These are phyloP conservation scores for Tylopilus subfusipes DNA, from an alignment of 768 basidiomycete species.

Conservation along the genomic window DNA sequence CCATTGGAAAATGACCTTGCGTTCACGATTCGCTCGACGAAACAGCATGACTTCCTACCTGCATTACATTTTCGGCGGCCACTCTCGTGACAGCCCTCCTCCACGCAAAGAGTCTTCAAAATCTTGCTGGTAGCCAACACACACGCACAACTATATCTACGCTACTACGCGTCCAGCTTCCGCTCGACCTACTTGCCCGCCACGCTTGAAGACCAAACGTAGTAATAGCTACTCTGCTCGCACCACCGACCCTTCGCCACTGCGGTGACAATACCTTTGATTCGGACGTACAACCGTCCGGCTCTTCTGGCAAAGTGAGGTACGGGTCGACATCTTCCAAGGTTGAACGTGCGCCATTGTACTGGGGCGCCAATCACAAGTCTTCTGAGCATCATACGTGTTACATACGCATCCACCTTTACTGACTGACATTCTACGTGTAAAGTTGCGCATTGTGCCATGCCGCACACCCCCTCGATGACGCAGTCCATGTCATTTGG, in stretches of 20 bases:
- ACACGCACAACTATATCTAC: conserved; percentile 42
- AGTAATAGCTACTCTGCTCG: conserved; percentile 39
- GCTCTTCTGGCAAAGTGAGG: conserved; percentile 31
- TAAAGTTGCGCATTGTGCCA: conserved; percentile 30
- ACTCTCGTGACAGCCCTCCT: too few relatives aligned
- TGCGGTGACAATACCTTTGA: conserved; percentile 40
- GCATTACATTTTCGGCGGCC: conserved; percentile 45
- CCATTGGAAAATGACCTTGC: conserved; percentile 15
- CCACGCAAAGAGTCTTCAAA: conserved; percentile 32
- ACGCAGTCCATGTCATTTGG: conserved; percentile 30
- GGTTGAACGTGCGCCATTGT: too few relatives aligned
- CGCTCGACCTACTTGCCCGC: conserved; percentile 35
- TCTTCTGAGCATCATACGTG: conserved; percentile 43
- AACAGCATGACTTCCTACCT: conserved; percentile 47
- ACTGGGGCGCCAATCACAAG: conserved; percentile 42
- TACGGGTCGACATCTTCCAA: conserved; percentile 32
- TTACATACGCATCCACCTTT: conserved; percentile 5
- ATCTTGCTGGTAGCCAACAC: conserved; percentile 37
- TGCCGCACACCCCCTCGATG: conserved; percentile 29
- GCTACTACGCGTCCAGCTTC: conserved; percentile 28
- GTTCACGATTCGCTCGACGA: conserved; percentile 18
- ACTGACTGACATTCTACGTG: too few relatives aligned
- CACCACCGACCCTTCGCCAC: conserved; percentile 37
- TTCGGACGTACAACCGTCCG: conserved; percentile 18
- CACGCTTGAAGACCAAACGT: too few relatives aligned